Evolutionary conservation across 768 basidiomycete genomes (phyloP).

Genomic region (Auricularia auricula-judae): DNA sequence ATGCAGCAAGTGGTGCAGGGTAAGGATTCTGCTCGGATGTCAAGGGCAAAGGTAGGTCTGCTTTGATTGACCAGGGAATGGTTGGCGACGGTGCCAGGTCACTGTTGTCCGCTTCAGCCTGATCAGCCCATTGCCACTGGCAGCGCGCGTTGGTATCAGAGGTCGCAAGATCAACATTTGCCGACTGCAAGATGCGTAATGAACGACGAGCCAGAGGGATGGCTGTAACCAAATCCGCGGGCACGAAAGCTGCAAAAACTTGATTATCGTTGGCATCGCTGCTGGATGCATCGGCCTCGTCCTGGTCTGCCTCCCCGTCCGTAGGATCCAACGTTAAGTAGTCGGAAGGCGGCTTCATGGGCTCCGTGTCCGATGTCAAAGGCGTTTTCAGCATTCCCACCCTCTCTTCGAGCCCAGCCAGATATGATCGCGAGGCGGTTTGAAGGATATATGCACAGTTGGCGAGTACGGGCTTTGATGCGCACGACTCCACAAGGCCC

Average conservation of each 20-base stretch:
- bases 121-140: neutral
- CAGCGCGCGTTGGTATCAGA: neutral
- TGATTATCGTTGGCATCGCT: neutral
- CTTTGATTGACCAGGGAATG: neutral
- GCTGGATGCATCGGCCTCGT: neutral
- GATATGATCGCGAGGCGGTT: neutral
- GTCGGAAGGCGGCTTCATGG: neutral
- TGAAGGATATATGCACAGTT: neutral
- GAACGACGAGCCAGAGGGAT: neutral
- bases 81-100: neutral
- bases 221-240: neutral
- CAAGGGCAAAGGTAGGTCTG: too few relatives aligned
- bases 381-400: neutral
- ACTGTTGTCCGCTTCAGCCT: neutral
- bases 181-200: neutral
- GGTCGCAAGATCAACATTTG: neutral
- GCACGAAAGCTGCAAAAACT: neutral
- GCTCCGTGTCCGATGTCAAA: neutral
- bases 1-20: constrained; percentile 30
- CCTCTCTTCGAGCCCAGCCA: neutral
- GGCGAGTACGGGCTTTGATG: neutral
- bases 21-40: constrained; percentile 5
- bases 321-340: neutral
- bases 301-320: neutral
- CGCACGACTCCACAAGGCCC: neutral